Base-by-base conservation (phyloP, 129 eudicot genomes). In the Lactuca sativa region DNA sequence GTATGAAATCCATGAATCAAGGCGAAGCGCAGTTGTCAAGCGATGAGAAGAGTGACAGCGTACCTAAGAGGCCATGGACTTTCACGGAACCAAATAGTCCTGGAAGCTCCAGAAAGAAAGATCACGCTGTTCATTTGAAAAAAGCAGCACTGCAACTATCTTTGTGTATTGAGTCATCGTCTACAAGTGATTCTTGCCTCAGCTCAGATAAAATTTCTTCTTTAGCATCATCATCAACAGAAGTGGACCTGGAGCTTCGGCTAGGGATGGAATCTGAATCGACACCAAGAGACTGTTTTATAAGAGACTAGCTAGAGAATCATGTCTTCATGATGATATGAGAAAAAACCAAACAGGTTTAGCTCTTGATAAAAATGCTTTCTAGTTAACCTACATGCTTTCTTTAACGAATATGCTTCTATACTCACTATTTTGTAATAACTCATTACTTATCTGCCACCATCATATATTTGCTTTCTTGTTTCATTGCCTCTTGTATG, bases 221-320 rank as follows among this genome's bases (percentile, higher is more conserved):
- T 2, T 54, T 30, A 15, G 15, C 74, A 6, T 33, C 82, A 2
- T 70, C 85, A 9, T 8, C 62, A 9, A 30, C 70, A 4, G 82
- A 72, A 55, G 67, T 85, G 73, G 90, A 85, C 54, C 86, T 85
- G 15, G 90, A 85, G 74, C 84, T 85, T 78, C 84, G 90, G 47
- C 67, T 79, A 56, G 86, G 89, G 56, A 57, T 58, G 63, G 75
- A 81, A 61, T 74, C 81, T 47, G 51, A 62, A 0, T 43, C 54
- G 37, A 67, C 11, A 21, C 64, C 60, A 54, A 59, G 68, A 44
- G 74, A 68, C 33, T 59, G 8, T 47, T 34, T 54, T 49, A 32
- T 32, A 25, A 7, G 25, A 61, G 67, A 71, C 18, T 38, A 53
- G 56, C 49, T 30, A 43, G 13, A 44, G 32, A 55, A 68, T 37